Base-by-base conservation (phyloP, 148 eudicot genomes). In the Spergularia bocconei region DNA sequence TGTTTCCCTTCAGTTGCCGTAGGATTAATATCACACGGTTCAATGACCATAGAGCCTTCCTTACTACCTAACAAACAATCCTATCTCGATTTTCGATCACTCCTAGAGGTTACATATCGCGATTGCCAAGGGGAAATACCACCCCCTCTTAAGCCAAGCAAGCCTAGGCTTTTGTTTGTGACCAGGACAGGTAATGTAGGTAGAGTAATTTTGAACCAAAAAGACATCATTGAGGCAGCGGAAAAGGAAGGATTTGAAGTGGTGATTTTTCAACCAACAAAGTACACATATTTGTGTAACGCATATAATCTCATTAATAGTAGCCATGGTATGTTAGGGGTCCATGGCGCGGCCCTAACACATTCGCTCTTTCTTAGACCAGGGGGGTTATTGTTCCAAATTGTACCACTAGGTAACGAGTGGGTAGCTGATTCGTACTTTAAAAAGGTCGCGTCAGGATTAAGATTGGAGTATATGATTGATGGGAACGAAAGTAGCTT, bases 271-370 rank as follows among this genome's bases (percentile, higher is more conserved):
- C 59, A 83, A 62, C 93, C 93, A 3, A 85, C 75, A 13, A 74
- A 70, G n/a, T 75, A 50, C 33, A 83, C 86, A 0, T 53, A 77
- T 51, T 75, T 90, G 61, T 83, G 76, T 17, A 83, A 86, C 33
- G 79, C 79, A 0, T 86, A 83, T 36, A 71, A 23, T 17, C 56
- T 86, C 44, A 67, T 88, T 48, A 85, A 83, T 69, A 77, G 78
- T 14, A 84, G 91, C 69, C 91, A 88, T 50, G 90, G 62, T 4
- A 67, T 88, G 78, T 66, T 88, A 11, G 94, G 91, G 39, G 84
- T 88, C 2, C 87, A 88, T 36, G 91, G 90, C 0, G 94, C 91
- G 0, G 91, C 87, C 11, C 58, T 88, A 10, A 86, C 91, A 2
- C 88, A 90, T 51, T 73, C 81, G 0, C 54, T 90, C 50, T 86